Base-by-base conservation (phyloP, 225 moss, liverwort and hornwort species). In the Antitrichia curtipendula region DNA sequence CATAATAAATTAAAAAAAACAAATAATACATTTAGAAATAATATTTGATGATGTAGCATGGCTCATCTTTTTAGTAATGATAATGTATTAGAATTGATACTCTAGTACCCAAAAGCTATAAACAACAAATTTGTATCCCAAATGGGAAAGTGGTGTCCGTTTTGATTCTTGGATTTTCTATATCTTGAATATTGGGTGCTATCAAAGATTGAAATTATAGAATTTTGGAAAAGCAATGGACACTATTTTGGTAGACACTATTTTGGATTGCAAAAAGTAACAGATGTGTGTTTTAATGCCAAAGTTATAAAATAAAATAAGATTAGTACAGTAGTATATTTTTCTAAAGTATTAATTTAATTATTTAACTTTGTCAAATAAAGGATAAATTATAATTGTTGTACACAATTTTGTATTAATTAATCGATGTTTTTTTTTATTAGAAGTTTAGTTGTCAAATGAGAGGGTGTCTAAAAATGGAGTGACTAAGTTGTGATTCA, bases 361-460 rank as follows among this genome's bases (percentile, higher is more conserved):
- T 8, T 3, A 5, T 27, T 15, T 41, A 16, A 15, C 0, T 43
- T 27, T 43, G 5, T 16, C 1, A 27, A 43, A 1, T 16, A 70
- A 27, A 9, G 2, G 27, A 27, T 2, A 41, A 16, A 27, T 41
- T 16, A 8, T 8, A 43, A 43, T 27, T 25, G 38, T 41, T 2
- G 3, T 40, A 69, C 3, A 13, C 15, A 5, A 40, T 69, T 66
- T n/a, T 22, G 6, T 7, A 38, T n/a, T n/a, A 12, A 22, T 66
- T 15, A 25, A 1, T 1, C 0, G 0, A 0, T 38, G 8, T 1
- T 41, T 5, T 2, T 70, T 38, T 40, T 2, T 24, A 69, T 40
- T 24, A 2, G 2, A 70, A 25, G 8, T 70, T 14, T 70, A 25
- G 15, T 15, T 41, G 20, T 41, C 25, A 27, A 70, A 70, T 9